Evolutionary conservation across 2,329 filamentous ascomycete species (phyloP), one percentile per base, ranked within the genome.

Genomic region (Basipetospora chlamydospora): DNA sequence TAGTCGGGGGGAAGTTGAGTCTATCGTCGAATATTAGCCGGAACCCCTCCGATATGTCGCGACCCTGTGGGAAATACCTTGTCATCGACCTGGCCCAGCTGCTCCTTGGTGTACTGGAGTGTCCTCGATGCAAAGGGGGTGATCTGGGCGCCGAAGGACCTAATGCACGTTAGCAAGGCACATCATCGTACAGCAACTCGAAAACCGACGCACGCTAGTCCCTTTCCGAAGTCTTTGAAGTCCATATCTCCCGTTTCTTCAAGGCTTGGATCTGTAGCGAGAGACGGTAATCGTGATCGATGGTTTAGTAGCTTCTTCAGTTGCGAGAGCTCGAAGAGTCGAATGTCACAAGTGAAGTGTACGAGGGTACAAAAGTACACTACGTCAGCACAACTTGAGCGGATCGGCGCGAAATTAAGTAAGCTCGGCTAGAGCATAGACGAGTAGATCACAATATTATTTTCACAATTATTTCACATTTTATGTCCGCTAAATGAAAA

Each of bases 1-100:
- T 98, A 98, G 62, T 96, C 90, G 48, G 87, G 80, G 31, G 90
- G 90, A 29, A 98, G 83, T 64, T 96, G 81, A 44, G 90, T 98
- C 85, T 93, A 49, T 42, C 13, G 23, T n/a, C n/a, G 16, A 31
- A 23, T 8, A 6, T 15, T 22, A 2, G 11, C 2, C 13, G 12
- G 11, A 23, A 26, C 13, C 16, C 15, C 10, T 16, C 30, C n/a
- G 13, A n/a, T n/a, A n/a, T n/a, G n/a, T 31, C 35, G 31, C 28
- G 6, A n/a, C 15, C 18, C 15, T n/a, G n/a, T n/a, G 11, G 26
- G 43, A 38, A 49, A 39, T 45, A 86, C 83, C 79, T 90, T 95
- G 60, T 96, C 90, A 46, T 94, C 87, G 43, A 77, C 84, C 61
- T 92, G 84, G 35, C 90, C 90, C 43, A 96, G 74, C 64, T 95